Percentiles rank a stretch among this genome's conserved stretches.
Conservation (phyloP, 2,329 filamentous ascomycete species). For the Ophiosphaerella korrae region DNA sequence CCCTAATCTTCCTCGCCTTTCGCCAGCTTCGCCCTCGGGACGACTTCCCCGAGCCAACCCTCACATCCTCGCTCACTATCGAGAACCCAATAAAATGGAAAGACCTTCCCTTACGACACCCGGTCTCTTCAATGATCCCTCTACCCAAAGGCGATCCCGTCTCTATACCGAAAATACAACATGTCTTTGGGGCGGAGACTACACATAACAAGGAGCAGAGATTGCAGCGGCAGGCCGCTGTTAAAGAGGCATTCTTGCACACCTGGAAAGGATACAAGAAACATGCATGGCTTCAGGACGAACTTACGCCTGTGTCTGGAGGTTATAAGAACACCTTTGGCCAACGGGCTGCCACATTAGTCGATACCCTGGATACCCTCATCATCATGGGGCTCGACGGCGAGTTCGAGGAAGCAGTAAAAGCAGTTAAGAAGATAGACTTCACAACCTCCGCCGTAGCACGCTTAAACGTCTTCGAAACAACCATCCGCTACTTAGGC, state of each 20-base stretch:
- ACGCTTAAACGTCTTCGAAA: constrained; percentile 48
- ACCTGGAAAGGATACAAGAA: constrained; percentile 58
- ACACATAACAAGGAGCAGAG: constrained; percentile 38
- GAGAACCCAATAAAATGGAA: constrained; percentile 42
- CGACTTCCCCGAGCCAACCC: constrained; percentile 25
- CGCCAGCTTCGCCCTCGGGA: constrained; percentile 31
- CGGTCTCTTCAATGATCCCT: constrained; percentile 36
- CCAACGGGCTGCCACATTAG: constrained; percentile 63
- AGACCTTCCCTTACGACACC: constrained; percentile 35
- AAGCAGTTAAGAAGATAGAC: constrained; percentile 59
- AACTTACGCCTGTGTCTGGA: constrained; percentile 57
- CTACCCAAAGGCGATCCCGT: constrained; percentile 38
- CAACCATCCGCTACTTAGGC: constrained; percentile 48
- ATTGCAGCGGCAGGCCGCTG: constrained; percentile 36
- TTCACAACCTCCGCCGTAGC: constrained; percentile 52
- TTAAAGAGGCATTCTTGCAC: constrained; percentile 46
- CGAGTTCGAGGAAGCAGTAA: constrained; percentile 62
- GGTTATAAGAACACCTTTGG: constrained; percentile 56
- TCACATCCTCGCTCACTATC: constrained; percentile 32
- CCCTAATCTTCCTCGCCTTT: constrained; percentile 37
- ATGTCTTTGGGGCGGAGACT: constrained; percentile 43
- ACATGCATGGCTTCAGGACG: constrained; percentile 60
- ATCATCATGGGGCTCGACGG: constrained; percentile 65
- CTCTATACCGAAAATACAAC: constrained; percentile 45
- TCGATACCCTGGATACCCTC: constrained; percentile 66